Evolutionary conservation across 208 protist genomes (phyloP), one percentile per base, ranked within the genome.

Genomic region (Trypanosoma avium): DNA sequence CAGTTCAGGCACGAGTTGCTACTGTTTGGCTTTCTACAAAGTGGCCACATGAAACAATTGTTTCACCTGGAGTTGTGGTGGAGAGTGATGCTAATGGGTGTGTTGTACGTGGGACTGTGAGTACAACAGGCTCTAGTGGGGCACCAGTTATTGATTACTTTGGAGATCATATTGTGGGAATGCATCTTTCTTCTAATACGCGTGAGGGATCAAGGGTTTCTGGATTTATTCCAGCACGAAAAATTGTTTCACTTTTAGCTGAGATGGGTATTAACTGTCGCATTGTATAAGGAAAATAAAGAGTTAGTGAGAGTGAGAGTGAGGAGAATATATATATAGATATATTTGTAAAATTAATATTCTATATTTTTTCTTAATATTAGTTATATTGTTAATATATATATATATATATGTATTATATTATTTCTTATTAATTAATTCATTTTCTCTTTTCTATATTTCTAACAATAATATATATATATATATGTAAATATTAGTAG

Each of bases 131-230:
- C 35, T 89, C 83, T 19, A 95, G 89, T 50, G 89, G 89, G 0
- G 89, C 86, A 22, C 89, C 89, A 9, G 84, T 95, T 4, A 75
- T 93, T 21, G 89, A 95, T 60, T 68, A 82, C 60, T 89, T 79
- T 64, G 89, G 89, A 13, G 84, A 83, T 26, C 75, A 85, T 59
- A 62, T 95, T 19, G 89, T 95, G 7, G 89, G 89, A 2, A 72
- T 95, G 24, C 89, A 95, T 54, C 70, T 95, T 22, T 88, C 81
- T 3, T 92, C 86, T 29, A 92, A 95, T 63, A 95, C 81, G 22
- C 69, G 73, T 4, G 71, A 90, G 30, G 89, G 86, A 10, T 95
- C 89, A 0, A 75, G 89, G 17, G 86, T 95, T 0, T 91, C 83
- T 4, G 86, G 81, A 2, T 95, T 92, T 55, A 40, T 95, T 5